Conservation (phyloP, 2,329 filamentous ascomycete species). For the Calycina herbarum region DNA sequence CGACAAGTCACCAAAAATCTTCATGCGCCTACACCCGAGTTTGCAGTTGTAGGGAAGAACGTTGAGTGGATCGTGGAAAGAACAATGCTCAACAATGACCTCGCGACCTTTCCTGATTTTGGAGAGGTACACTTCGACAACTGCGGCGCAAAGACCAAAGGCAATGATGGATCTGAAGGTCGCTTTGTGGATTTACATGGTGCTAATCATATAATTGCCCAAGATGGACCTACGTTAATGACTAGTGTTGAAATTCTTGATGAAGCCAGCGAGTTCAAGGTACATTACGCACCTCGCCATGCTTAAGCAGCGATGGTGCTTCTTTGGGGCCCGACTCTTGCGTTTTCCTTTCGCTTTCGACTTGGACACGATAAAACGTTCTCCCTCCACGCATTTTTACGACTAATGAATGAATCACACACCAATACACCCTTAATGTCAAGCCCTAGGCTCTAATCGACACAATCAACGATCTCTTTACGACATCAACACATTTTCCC, state of each 20-base stretch:
- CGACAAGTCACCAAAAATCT: background rate
- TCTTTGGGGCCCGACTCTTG: no score
- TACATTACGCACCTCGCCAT: background rate
- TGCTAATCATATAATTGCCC: background rate
- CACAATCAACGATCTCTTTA: no score
- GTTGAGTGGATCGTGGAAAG: constrained; percentile 7
- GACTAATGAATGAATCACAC: no score
- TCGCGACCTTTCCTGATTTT: background rate
- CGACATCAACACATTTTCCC: no score
- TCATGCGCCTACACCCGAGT: background rate
- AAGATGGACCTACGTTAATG: background rate
- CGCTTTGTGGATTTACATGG: background rate
- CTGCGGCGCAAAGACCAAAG: background rate
- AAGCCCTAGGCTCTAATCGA: no score
- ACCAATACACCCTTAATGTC: no score
- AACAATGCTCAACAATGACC: background rate
- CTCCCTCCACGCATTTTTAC: no score
- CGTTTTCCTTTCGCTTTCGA: no score
- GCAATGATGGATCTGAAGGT: background rate
- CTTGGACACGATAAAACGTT: no score
- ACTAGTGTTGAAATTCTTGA: background rate
- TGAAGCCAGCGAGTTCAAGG: background rate
- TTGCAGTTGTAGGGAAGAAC: background rate
- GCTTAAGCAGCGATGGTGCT: background rate
- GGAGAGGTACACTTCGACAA: background rate